Base-by-base conservation (phyloP, 768 basidiomycete genomes). In the Lactarius sp. region DNA sequence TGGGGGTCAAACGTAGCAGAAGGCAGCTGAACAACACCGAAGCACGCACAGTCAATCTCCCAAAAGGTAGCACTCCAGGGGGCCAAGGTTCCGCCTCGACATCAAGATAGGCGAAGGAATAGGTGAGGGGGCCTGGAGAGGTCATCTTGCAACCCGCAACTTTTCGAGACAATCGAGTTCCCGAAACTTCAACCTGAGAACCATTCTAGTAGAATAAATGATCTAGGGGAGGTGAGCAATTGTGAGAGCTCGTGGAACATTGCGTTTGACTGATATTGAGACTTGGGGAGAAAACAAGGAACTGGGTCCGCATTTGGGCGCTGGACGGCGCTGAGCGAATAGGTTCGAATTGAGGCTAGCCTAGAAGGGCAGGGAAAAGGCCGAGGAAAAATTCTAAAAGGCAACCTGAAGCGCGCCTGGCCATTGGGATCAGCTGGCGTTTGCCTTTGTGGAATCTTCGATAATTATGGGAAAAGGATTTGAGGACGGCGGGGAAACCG, bases 371-470 rank as follows among this genome's bases (percentile, higher is more conserved):
- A 66, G 56, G 64, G 64, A 62, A 59, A 68, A 54, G 56, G 61
- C 66, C 66, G 66, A 56, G 54, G 64, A 59, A 64, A 60, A 60
- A 60, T 61, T 64, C 66, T 61, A 67, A 67, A 67, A 67, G 66
- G 66, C 66, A 67, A 65, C 64, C 52, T 59, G 54, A 65, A 59
- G 49, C 59, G 66, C 64, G 65, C 65, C 65, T 61, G 66, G 49
- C 50, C 22, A 46, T 56, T 64, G 63, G 63, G 50, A 56, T 61
- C 64, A 61, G 47, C 65, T 62, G 66, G 66, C 66, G 52, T 66
- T 61, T 66, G 44, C 56, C 64, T 61, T 61, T 60, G 59, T 61
- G 66, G 65, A 66, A 68, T 61, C 60, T 66, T 68, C 59, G 60
- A 66, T 62, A 65, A 64, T 65, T 66, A 61, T 67, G 66, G 63